Conservation (phyloP, 306 rosid genomes). For the Vicia faba region DNA sequence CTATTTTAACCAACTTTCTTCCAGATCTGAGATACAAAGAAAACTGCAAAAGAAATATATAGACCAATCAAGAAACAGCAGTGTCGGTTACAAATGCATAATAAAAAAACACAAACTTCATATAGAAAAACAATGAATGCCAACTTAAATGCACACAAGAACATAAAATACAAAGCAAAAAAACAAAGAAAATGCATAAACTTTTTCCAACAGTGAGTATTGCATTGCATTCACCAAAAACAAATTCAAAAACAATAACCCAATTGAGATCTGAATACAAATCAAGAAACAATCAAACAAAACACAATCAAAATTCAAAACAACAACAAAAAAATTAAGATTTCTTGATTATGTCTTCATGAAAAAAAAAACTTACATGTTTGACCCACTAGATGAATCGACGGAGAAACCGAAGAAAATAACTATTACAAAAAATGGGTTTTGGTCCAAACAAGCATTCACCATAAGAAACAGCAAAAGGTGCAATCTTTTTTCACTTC, state of each 20-base stretch:
- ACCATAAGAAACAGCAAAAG: slow-evolving; percentile 3
- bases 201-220: neutral
- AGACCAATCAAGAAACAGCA: slow-evolving; percentile 23
- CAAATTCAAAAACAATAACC: slow-evolving; percentile 33
- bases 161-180: slow-evolving; percentile 14
- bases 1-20: slow-evolving; percentile 22
- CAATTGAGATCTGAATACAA: slow-evolving; percentile 37
- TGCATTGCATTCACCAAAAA: slow-evolving; percentile 38
- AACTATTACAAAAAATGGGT: slow-evolving; percentile 27
- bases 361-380: neutral
- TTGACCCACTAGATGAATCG: slow-evolving; percentile 21
- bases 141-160: slow-evolving; percentile 17
- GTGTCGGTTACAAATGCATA: slow-evolving; percentile 34
- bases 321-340: neutral
- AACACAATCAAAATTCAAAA: slow-evolving; percentile 12
- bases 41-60: neutral
- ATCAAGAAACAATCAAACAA: slow-evolving; percentile 12
- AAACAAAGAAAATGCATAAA: slow-evolving; percentile 10
- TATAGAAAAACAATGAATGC: slow-evolving; percentile 24
- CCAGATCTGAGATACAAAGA: slow-evolving; percentile 40
- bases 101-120: slow-evolving; percentile 27
- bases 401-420: slow-evolving; percentile 25
- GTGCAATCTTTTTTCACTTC: slow-evolving; percentile 31
- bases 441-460: slow-evolving; percentile 25
- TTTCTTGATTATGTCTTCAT: neutral